Conservation (phyloP, 176 grass and related monocot species). For the Aegilops umbellulata region DNA sequence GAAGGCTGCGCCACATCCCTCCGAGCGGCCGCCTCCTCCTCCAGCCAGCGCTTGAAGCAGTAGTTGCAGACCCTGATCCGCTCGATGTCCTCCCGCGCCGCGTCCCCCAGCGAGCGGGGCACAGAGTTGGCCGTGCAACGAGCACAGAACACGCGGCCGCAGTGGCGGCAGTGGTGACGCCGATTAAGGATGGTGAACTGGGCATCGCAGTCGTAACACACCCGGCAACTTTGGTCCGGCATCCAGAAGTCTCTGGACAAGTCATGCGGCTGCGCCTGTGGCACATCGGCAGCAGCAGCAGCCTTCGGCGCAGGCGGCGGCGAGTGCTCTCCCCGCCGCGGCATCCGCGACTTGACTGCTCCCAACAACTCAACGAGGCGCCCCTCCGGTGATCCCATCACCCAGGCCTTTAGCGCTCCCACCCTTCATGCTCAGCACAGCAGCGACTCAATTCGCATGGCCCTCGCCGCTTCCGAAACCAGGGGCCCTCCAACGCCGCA, state of each 20-base stretch:
- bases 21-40: conserved; percentile 31
- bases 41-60: conserved; percentile 71
- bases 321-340: conserved; percentile 57
- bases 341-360: conserved; percentile 80
- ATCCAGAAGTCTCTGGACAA: conserved; percentile 90
- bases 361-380: conserved; percentile 67
- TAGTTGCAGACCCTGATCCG: conserved; percentile 87
- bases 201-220: conserved; percentile 94
- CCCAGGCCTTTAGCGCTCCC: conserved; percentile 34
- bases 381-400: conserved; percentile 69
- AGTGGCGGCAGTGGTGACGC: conserved; percentile 90
- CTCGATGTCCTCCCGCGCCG: conserved; percentile 57
- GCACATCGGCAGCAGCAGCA: not conserved
- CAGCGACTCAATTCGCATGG: conserved; percentile 40
- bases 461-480: not conserved
- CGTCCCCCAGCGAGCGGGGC: conserved; percentile 41
- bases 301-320: conserved; percentile 15
- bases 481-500: not conserved
- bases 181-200: conserved; percentile 93
- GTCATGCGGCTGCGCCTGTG: conserved; percentile 35
- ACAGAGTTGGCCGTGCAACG: conserved; percentile 81
- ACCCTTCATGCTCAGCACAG: conserved; percentile 46
- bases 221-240: conserved; percentile 93
- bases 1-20: conserved; percentile 30
- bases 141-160: conserved; percentile 93